Base-by-base conservation (phyloP, 1,284 basidiomycete genomes). In the Polyporus tsugae region DNA sequence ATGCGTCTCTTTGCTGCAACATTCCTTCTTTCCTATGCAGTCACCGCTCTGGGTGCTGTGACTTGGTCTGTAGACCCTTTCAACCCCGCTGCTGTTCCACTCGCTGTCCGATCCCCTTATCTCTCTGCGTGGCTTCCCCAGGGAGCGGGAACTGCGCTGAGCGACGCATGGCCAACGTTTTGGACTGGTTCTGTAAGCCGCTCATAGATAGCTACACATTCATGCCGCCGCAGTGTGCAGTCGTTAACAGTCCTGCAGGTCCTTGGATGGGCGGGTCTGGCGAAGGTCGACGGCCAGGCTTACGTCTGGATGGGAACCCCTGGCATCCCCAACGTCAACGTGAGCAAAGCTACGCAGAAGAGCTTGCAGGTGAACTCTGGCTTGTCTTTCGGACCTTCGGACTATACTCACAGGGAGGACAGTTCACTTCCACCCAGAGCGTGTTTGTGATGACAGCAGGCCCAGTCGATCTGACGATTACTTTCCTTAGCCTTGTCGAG, bases 71-170 rank as follows among this genome's bases (percentile, higher is more conserved):
- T 84, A 13, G 84, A 83, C 2, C 88, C 88, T 5, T 89, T 89
- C 78, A 88, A 84, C 70, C 88, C 88, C 19, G 80, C 85, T 6
- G 81, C 87, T 0, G 80, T 88, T 62, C 89, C 88, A 13, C 82
- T 91, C 22, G 89, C 89, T 7, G 89, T 90, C 4, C 82, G 87
- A 42, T 82, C 86, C 2, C 90, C 90, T 6, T 92, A 91, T 74
- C 77, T 93, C 33, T 90, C 87, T 41, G 83, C 86, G 5, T 92
- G 90, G 90, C 82, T 91, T n/a, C 78, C 84, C 4, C 88, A 91
- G 73, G 82, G 84, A 2, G 66, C 71, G n/a, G 82, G 89, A 13
- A 82, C 81, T 6, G 85, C 88, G 19, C 79, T 91, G 44, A 90
- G 90, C 72, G 84, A 79, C 53, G 86, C 77, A 35, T 91, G 89